Percentiles rank a stretch among this genome's conserved stretches.
These are phyloP conservation scores for Botrytis byssoidea DNA, from an alignment of 2,329 filamentous ascomycete genomes.

Conservation along the genomic window DNA sequence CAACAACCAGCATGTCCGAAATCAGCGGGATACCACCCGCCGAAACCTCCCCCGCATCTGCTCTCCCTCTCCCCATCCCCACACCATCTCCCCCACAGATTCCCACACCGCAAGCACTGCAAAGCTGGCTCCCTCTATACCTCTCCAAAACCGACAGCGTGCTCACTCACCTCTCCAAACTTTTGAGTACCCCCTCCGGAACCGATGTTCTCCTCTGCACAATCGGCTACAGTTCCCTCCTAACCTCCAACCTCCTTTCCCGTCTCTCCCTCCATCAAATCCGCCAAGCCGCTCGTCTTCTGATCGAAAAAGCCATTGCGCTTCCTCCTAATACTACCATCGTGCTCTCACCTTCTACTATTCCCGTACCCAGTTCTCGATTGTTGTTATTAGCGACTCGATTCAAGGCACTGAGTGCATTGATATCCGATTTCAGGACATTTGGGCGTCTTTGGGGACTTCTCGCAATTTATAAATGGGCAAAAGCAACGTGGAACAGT, in stretches of 20 bases:
- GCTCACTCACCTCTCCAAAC: constrained; percentile 56
- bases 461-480: constrained; percentile 71
- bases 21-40: constrained; percentile 29
- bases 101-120: constrained; percentile 30
- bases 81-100: constrained; percentile 23
- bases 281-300: constrained; percentile 49
- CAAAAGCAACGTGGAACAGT: constrained; percentile 45
- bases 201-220: constrained; percentile 69
- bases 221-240: constrained; percentile 64
- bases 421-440: constrained; percentile 69
- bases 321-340: constrained; percentile 52
- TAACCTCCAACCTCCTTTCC: constrained; percentile 52
- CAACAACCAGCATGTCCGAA: constrained; percentile 32
- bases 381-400: constrained; percentile 48
- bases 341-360: constrained; percentile 37
- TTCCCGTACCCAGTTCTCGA: constrained; percentile 31
- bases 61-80: constrained; percentile 24
- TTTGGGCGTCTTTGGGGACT: constrained; percentile 76
- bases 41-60: constrained; percentile 28
- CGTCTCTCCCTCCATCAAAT: constrained; percentile 57
- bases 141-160: constrained; percentile 35
- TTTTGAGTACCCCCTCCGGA: constrained; percentile 66
- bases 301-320: constrained; percentile 53
- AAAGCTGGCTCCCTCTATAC: constrained; percentile 38
- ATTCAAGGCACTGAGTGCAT: constrained; percentile 59